phyloP scores from a whole-genome alignment of 345 rosid genomes.

The Eucalyptus regnans region DNA sequence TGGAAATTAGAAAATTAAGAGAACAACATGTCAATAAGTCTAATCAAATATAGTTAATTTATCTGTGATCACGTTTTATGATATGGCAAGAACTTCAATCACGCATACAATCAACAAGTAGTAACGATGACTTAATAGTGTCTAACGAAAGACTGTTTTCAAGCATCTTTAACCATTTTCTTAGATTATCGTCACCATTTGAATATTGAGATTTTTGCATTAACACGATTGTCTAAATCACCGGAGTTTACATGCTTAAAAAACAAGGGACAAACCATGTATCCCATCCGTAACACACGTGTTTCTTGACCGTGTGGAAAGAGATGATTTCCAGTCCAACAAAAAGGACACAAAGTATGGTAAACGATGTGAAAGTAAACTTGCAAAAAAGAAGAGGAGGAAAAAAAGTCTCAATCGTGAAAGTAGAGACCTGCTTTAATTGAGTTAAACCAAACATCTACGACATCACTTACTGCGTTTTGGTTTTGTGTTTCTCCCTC shows the following conservation, averaged over 20 bases:
- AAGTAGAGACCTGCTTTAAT: background rate
- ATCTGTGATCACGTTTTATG: rapidly evolving
- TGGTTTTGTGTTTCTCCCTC: background rate
- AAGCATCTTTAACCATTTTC: background rate
- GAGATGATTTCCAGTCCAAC: background rate
- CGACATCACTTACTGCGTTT: background rate
- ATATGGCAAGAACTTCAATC: background rate
- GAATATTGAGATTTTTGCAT: background rate
- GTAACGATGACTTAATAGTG: background rate
- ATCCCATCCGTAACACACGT: background rate
- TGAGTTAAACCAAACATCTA: background rate
- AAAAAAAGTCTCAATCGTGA: background rate
- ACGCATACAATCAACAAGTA: background rate
- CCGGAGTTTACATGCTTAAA: background rate
- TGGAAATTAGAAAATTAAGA: background rate
- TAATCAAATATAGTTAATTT: background rate
- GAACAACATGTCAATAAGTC: rapidly evolving
- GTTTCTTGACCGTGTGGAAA: background rate
- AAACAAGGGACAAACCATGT: background rate
- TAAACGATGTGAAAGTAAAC: background rate
- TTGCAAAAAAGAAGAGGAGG: background rate
- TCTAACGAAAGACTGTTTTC: background rate
- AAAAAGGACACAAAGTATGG: rapidly evolving
- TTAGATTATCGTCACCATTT: background rate
- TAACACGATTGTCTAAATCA: background rate